Evolutionary conservation across 2,329 filamentous ascomycete genomes (phyloP), one percentile per base, ranked within the genome.

Genomic region (Massarina eburnea): DNA sequence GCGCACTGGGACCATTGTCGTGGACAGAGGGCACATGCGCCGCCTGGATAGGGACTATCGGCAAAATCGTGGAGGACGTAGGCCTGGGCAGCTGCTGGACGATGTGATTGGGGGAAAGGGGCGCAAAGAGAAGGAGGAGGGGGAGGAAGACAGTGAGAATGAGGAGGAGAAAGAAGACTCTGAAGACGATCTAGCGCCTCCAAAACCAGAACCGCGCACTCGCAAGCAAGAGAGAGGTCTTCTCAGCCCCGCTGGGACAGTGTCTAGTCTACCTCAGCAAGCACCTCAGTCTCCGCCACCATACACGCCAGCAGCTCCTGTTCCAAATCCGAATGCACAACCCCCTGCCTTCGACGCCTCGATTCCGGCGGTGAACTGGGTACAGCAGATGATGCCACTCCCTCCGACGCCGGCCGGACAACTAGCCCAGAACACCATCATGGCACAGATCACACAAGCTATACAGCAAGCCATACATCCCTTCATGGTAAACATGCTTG

Each of bases 21-120:
- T 96, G 45, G 81, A 97, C 69, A 94, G 96, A 75, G 92, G 94
- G 0, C 94, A 97, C 72, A 68, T 96, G 41, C 67, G 80, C 40
- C 68, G 81, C 61, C 83, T 89, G 64, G 59, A 33, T 54, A 54
- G 35, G 35, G 48, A 41, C 46, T 51, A 43, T 71, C 60, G 26
- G 51, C 59, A 44, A 42, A 54, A 36, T 10, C 53, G 34, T 22
- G 39, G n/a, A n/a, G n/a, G 41, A 2, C 33, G 27, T 14, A 42
- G 48, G 24, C 24, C 41, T 15, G 26, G 39, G 24, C 39, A 57
- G 12, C 40, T 66, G 1, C 41, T 67, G 37, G 60, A 62, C 37
- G 57, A 51, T 8, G 40, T 68, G 8, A 46, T 59, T 1, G 34
- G 54, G 22, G 51, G 52, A 18, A n/a, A n/a, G n/a, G n/a, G n/a